Percentiles rank a stretch among this genome's conserved stretches.
phyloP scores from a whole-genome alignment of 306 rosid species.

The Pueraria montana region DNA sequence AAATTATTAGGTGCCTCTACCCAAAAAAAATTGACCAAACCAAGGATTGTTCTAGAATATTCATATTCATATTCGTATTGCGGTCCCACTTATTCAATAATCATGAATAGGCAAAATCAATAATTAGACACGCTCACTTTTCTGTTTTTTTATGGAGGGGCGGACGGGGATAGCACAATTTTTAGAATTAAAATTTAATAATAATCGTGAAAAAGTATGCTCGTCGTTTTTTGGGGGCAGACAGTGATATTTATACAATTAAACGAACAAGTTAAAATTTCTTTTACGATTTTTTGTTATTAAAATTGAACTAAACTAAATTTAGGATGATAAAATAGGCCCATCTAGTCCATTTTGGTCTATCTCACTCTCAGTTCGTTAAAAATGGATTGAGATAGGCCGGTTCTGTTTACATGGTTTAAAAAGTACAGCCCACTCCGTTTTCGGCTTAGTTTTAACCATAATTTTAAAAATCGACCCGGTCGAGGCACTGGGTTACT shows the following conservation, averaged over 20 bases:
- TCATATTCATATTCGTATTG: background rate
- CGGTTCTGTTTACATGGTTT: too few species aligned
- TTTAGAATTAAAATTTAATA: background rate
- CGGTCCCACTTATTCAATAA: background rate
- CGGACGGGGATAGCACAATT: background rate
- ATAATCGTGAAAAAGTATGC: background rate
- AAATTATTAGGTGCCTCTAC: background rate
- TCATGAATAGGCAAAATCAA: constrained; percentile 13
- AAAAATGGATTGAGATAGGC: too few species aligned
- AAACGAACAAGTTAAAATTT: background rate
- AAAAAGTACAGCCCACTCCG: too few species aligned
- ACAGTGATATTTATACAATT: background rate
- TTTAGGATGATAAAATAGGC: too few species aligned
- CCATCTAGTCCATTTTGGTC: too few species aligned
- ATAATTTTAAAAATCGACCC: too few species aligned
- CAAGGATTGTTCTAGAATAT: background rate
- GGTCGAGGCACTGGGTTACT: too few species aligned
- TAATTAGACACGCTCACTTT: background rate
- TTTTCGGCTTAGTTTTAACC: too few species aligned
- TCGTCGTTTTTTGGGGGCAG: too few species aligned
- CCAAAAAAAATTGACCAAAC: background rate
- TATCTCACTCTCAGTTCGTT: too few species aligned
- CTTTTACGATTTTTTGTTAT: too few species aligned
- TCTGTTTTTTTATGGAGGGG: background rate
- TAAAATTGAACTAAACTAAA: too few species aligned